Evolutionary conservation across 805 yeast genomes (phyloP).

Genomic region (Candida dajiaensis): DNA sequence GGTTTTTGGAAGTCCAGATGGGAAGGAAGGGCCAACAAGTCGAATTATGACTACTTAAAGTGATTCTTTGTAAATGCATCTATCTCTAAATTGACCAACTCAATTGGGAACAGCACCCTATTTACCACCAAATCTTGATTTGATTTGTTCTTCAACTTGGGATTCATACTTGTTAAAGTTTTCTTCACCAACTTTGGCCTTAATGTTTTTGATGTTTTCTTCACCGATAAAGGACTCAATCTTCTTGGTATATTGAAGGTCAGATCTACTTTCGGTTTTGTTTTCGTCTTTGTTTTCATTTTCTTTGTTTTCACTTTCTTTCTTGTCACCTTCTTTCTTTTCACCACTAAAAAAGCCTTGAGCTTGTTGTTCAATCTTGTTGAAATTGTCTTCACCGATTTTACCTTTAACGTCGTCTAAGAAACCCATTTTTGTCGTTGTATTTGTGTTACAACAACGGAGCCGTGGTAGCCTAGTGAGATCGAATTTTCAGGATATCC

Average conservation of each 20-base stretch:
- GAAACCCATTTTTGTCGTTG: conserved; percentile 16
- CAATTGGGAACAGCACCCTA: not conserved
- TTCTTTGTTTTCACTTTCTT: not conserved
- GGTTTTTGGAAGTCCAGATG: no score
- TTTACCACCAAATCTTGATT: conserved; percentile 3
- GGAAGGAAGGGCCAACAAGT: no score
- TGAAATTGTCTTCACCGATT: conserved; percentile 15
- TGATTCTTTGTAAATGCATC: not conserved
- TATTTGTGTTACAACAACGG: not conserved
- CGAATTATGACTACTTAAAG: no score
- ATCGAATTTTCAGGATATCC: not conserved
- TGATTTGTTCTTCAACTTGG: conserved; percentile 22
- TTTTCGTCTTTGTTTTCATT: not conserved
- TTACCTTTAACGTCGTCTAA: conserved; percentile 14
- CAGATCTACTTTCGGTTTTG: not conserved
- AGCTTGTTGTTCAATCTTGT: conserved; percentile 11
- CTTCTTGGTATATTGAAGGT: conserved; percentile 22
- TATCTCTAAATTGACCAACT: not conserved
- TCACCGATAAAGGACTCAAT: conserved; percentile 26
- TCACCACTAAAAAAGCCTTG: conserved; percentile 4
- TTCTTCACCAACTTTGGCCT: conserved; percentile 26
- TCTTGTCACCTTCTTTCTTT: not conserved
- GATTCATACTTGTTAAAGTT: conserved; percentile 26
- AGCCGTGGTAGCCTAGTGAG: no score
- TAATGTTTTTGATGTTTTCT: conserved; percentile 24